Evolutionary conservation across 1,284 basidiomycete genomes (phyloP).

Genomic region (Tylopilus orsonianus): DNA sequence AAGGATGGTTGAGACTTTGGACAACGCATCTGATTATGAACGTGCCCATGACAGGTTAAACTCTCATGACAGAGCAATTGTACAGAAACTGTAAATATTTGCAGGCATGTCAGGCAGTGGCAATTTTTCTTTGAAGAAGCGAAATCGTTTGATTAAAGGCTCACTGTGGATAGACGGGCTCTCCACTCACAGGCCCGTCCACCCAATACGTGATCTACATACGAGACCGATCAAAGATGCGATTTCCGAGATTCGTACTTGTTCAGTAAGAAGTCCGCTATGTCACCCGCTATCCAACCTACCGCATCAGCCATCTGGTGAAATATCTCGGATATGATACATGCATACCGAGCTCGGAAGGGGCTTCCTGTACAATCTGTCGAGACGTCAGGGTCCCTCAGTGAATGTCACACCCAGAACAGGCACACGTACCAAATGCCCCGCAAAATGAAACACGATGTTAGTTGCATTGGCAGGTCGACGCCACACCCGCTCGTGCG

Average conservation of each 20-base stretch:
- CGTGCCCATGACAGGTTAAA: too few relatives aligned
- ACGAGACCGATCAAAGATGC: slow-evolving; percentile 10
- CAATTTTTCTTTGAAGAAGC: too few relatives aligned
- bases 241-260: slow-evolving; percentile 9
- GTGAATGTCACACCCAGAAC: not conserved
- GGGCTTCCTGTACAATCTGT: slow-evolving; percentile 48
- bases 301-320: not conserved
- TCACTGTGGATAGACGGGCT: too few relatives aligned
- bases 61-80: too few relatives aligned
- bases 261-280: slow-evolving; percentile 27
- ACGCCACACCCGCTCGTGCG: slow-evolving; percentile 55
- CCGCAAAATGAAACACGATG: slow-evolving; percentile 49
- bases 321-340: too few relatives aligned
- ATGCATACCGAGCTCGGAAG: slow-evolving; percentile 40
- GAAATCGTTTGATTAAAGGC: too few relatives aligned
- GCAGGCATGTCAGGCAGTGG: too few relatives aligned
- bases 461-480: slow-evolving; percentile 60
- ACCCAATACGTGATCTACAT: too few relatives aligned
- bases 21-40: slow-evolving; percentile 2
- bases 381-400: slow-evolving; percentile 3
- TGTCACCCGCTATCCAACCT: slow-evolving; percentile 19
- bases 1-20: slow-evolving; percentile 1
- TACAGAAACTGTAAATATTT: too few relatives aligned
- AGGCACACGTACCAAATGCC: slow-evolving; percentile 52
- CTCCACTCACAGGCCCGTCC: too few relatives aligned